Conservation (phyloP, 345 rosid species). For the Lenwebbia sp. region DNA sequence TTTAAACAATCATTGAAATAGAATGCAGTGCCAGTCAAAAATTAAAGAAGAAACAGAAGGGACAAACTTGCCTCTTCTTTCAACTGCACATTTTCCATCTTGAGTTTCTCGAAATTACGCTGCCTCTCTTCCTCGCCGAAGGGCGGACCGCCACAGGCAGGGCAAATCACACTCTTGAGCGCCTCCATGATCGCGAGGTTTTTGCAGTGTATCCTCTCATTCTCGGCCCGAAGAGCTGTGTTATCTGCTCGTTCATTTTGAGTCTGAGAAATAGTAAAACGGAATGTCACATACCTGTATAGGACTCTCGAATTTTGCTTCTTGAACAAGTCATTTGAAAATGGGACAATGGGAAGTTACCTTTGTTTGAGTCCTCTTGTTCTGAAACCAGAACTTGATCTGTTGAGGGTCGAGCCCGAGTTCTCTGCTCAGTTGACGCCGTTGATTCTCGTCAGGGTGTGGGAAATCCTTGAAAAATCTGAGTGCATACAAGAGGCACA, state of each 20-base stretch:
- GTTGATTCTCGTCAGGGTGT: conserved; percentile 56
- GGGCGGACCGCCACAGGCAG: conserved; percentile 61
- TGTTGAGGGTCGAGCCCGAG: conserved; percentile 36
- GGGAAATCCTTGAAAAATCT: conserved; percentile 57
- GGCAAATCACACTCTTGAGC: conserved; percentile 42
- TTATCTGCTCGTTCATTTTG: conserved; percentile 41
- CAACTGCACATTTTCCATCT: conserved; percentile 29
- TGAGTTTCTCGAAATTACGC: conserved; percentile 20
- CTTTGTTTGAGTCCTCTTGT: conserved; percentile 67
- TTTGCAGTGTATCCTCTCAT: conserved; percentile 37
- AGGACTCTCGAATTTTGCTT: not conserved
- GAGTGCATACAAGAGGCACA: not conserved
- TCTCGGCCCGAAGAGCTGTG: conserved; percentile 42
- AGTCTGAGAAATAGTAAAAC: conserved; percentile 18
- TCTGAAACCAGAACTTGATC: conserved; percentile 81
- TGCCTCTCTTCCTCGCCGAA: conserved; percentile 33
- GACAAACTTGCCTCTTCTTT: conserved; percentile 34
- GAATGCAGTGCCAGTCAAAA: not conserved
- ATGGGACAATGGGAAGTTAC: conserved; percentile 9
- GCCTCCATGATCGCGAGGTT: conserved; percentile 42
- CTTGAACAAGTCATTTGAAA: not conserved
- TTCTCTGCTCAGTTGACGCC: conserved; percentile 31
- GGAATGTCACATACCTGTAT: not conserved
- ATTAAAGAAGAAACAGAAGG: not conserved
- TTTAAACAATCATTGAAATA: not conserved